Conservation (phyloP, 345 rosid genomes). For the Conringia planisiliqua region DNA sequence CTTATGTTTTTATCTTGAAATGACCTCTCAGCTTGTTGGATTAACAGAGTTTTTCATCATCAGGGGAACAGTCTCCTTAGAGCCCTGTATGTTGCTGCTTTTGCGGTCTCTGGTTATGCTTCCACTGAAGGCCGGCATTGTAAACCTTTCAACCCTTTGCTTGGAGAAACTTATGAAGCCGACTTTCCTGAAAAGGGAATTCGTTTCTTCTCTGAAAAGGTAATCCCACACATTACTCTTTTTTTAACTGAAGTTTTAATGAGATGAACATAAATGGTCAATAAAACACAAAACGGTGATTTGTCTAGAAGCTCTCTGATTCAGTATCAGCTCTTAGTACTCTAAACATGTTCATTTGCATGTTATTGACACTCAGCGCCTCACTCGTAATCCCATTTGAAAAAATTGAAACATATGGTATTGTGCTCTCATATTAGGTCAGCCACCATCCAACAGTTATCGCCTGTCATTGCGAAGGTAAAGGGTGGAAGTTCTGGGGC, state of each 20-base stretch:
- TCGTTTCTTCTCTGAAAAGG: slow-evolving; percentile 98
- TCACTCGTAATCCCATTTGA: not conserved
- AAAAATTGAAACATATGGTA: not conserved
- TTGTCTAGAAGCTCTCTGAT: not conserved
- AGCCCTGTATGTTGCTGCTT: slow-evolving; percentile 83
- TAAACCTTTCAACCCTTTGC: slow-evolving; percentile 95
- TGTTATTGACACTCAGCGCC: not conserved
- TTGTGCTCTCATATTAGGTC: slow-evolving; percentile 47
- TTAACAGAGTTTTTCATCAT: slow-evolving; percentile 27
- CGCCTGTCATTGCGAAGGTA: slow-evolving; percentile 96
- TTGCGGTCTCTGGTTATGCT: slow-evolving; percentile 97
- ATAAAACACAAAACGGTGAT: not conserved
- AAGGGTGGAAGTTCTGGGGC: slow-evolving; percentile 97
- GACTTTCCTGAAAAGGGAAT: slow-evolving; percentile 88
- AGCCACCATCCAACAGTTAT: slow-evolving; percentile 98
- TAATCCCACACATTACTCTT: slow-evolving; percentile 8
- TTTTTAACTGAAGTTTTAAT: not conserved
- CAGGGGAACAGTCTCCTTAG: slow-evolving; percentile 81
- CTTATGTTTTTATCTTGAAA: not conserved
- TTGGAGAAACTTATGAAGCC: slow-evolving; percentile 98
- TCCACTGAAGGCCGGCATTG: slow-evolving; percentile 91
- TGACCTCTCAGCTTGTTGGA: slow-evolving; percentile 16
- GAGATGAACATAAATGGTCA: not conserved
- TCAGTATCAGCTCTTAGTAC: not conserved
- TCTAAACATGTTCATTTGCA: slow-evolving; percentile 2